Evolutionary conservation across 176 grass and related monocot species (phyloP), one percentile per base, ranked within the genome.

Genomic region (Rhynchospora breviuscula): DNA sequence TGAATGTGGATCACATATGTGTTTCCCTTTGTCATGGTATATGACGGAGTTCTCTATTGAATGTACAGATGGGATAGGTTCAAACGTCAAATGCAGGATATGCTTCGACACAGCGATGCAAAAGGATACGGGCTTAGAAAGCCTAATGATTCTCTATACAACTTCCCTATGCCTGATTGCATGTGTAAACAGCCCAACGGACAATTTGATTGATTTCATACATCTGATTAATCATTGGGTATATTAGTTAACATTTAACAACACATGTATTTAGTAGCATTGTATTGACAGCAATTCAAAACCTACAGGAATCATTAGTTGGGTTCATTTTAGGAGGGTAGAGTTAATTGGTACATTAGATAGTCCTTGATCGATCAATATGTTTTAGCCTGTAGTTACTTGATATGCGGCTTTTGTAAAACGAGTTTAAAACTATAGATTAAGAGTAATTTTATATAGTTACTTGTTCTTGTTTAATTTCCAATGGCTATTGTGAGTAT

Each of bases 151-250:
- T 94, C 92, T 66, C 83, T 93, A 25, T 98, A 94, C 79, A 91
- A 79, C 62, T 90, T 90, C 46, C 95, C 95, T 1, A 92, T 94
- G 87, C 95, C 95, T 4, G 92, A 94, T 84, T 98, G 95, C 89
- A 92, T 94, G 92, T 94, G 95, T 79, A 79, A 81, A 44, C 81
- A 87, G 85, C 15, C 84, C 58, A 85, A 92, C 83, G 3, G 76
- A 83, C 84, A 80, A 88, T 56, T 25, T 63, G 82, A 26, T 82
- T 15, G 25, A 59, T 63, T 48, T 78, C 22, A 80, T 73, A 61
- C 40, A 17, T 43, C 18, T 26, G 4, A 7, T 46, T 23, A 54
- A 65, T 65, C 67, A 8, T 26, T 66, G 18, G 68, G 58, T 63
- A 78, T 44, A 66, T 68, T 85, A 85, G 48, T 79, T 85, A 26